Base-by-base conservation (phyloP, 257 asterid species). In the Catharanthus roseus region DNA sequence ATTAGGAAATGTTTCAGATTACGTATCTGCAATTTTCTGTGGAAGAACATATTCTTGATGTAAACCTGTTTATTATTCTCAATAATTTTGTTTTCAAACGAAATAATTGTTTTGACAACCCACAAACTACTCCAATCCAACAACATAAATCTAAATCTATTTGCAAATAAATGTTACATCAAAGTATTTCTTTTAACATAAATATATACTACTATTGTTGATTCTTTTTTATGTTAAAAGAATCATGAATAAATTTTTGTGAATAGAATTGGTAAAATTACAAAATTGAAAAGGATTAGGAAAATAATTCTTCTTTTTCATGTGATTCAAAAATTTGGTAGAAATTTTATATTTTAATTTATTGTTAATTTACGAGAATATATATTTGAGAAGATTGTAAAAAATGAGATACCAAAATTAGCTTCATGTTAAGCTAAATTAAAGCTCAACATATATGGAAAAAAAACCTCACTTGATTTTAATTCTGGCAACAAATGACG, bases 91-190 rank as follows among this genome's bases (percentile, higher is more conserved):
- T n/a, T n/a, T n/a, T n/a, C n/a, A 3, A 8, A 44, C 5, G 12
- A 39, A 66, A 44, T 39, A 44, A 42, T 15, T 66, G 41, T 51
- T 66, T 66, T 66, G 70, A 49, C 69, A 24, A 10, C 11, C 21
- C 49, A 64, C 8, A 64, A 39, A 24, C 54, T 65, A 42, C 56
- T 24, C 12, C 26, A n/a, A n/a, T n/a, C n/a, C n/a, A 65, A 65
- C 31, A n/a, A n/a, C n/a, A n/a, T n/a, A n/a, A n/a, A n/a, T n/a
- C n/a, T n/a, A n/a, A n/a, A n/a, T n/a, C n/a, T n/a, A n/a, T n/a
- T 21, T 41, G 53, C 36, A 15, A 41, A 23, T 21, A 41, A n/a
- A 65, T 65, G 51, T 65, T 42, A 42, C 70, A 24, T 65, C 70
- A 65, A 42, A 23, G 21, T 12, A 45, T 41, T 23, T 36, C 55